These are phyloP conservation scores for Magnaporthiopsis incrustans DNA, from an alignment of 2,329 filamentous ascomycete species.

Conservation along the genomic window DNA sequence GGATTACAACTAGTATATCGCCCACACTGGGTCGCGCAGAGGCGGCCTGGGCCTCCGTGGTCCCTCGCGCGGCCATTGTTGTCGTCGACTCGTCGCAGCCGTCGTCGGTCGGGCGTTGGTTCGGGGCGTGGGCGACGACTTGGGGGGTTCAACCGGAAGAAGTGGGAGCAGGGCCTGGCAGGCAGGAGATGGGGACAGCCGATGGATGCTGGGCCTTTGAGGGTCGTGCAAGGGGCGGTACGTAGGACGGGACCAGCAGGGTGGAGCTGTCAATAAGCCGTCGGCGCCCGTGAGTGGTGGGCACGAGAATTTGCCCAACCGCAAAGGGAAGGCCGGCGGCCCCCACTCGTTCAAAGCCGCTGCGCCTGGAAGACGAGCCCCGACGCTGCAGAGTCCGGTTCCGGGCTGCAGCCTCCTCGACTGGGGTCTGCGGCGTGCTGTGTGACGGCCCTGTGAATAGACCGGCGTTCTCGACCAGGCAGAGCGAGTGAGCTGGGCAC, in stretches of 20 bases:
- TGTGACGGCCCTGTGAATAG: no score
- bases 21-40: conserved; percentile 48
- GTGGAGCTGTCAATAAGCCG: neutral
- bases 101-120: conserved; percentile 4
- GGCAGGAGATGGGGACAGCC: neutral
- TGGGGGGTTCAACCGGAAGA: conserved; percentile 1
- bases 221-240: neutral
- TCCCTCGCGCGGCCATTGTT: conserved; percentile 23
- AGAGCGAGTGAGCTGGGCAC: no score
- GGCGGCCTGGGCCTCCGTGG: conserved; percentile 18
- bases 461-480: no score
- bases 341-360: neutral
- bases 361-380: no score
- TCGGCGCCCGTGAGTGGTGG: neutral
- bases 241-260: neutral
- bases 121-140: neutral
- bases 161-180: conserved; percentile 2
- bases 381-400: no score
- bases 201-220: neutral
- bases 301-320: neutral
- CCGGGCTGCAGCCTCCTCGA: no score
- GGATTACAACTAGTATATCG: conserved; percentile 62
- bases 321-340: neutral
- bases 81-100: conserved; percentile 2
- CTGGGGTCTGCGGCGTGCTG: no score